Conservation (phyloP, 306 rosid genomes). For the Abrus precatorius region DNA sequence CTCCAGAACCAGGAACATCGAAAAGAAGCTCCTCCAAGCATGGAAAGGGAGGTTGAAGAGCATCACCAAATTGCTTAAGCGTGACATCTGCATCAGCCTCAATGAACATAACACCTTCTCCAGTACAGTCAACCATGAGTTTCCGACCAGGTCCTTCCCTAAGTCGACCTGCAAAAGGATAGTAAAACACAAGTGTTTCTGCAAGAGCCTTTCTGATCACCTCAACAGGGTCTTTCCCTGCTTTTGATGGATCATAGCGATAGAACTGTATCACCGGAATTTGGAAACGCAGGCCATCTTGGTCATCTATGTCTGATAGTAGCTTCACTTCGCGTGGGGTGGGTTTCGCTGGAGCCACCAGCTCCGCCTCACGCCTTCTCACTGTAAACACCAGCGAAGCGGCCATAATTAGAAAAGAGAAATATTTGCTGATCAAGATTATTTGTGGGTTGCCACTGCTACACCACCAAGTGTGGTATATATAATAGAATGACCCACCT, state of each 20-base stretch:
- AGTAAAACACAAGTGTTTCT: constrained; percentile 51
- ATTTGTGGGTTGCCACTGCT: no score
- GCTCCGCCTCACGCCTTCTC: constrained; percentile 22
- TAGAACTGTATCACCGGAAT: constrained; percentile 55
- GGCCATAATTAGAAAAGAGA: background rate
- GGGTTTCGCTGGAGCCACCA: constrained; percentile 43
- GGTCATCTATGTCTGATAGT: constrained; percentile 59
- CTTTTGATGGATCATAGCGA: constrained; percentile 11
- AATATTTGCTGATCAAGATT: no score
- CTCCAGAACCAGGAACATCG: constrained; percentile 46
- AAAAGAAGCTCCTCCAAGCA: constrained; percentile 51
- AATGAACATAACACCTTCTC: constrained; percentile 37
- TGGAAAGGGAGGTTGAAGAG: constrained; percentile 55
- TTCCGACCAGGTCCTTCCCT: constrained; percentile 46
- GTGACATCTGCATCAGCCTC: no score
- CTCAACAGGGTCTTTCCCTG: constrained; percentile 49
- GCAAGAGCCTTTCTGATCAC: constrained; percentile 45
- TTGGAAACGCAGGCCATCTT: constrained; percentile 52
- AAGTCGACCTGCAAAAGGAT: constrained; percentile 54
- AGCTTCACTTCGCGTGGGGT: constrained; percentile 48
- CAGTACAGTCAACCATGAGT: constrained; percentile 55
- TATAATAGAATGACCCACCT: no score
- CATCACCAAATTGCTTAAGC: constrained; percentile 31
- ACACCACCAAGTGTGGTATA: no score
- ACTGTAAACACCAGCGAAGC: constrained; percentile 36